Evolutionary conservation across 768 basidiomycete genomes (phyloP).

Genomic region (Solioccasus polychromus): DNA sequence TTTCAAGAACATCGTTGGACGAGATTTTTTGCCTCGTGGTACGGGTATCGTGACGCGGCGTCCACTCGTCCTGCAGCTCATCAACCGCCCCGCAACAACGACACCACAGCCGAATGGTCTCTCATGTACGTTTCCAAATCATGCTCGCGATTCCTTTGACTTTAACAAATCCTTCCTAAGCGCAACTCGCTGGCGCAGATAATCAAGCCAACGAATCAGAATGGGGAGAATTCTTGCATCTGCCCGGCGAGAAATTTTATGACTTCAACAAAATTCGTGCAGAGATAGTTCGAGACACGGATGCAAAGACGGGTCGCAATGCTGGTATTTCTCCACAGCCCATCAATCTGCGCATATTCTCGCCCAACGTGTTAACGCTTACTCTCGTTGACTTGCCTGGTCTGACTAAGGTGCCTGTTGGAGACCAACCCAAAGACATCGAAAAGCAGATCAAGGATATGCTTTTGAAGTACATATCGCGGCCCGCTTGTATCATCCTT

Average conservation of each 20-base stretch:
- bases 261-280: slow-evolving; percentile 97
- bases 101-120: slow-evolving; percentile 42
- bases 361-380: slow-evolving; percentile 94
- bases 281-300: slow-evolving; percentile 95
- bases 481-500: slow-evolving; percentile 93
- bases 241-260: slow-evolving; percentile 96
- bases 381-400: slow-evolving; percentile 98
- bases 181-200: slow-evolving; percentile 48
- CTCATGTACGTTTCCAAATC: slow-evolving; percentile 35
- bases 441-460: slow-evolving; percentile 97
- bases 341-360: slow-evolving; percentile 97
- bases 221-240: slow-evolving; percentile 98
- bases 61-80: slow-evolving; percentile 94
- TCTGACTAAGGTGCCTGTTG: slow-evolving; percentile 91
- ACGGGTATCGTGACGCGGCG: slow-evolving; percentile 98
- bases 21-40: slow-evolving; percentile 98
- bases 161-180: slow-evolving; percentile 9
- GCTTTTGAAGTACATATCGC: slow-evolving; percentile 92
- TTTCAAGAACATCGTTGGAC: slow-evolving; percentile 89
- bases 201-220: slow-evolving; percentile 87
- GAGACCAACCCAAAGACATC: slow-evolving; percentile 95
- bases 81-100: slow-evolving; percentile 71
- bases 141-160: background rate
- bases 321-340: slow-evolving; percentile 96
- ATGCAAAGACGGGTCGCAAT: slow-evolving; percentile 97